Percentiles rank a stretch among this genome's conserved stretches.
These are phyloP conservation scores for Penicillium sp. DNA, from an alignment of 2,329 filamentous ascomycete genomes.

Conservation along the genomic window DNA sequence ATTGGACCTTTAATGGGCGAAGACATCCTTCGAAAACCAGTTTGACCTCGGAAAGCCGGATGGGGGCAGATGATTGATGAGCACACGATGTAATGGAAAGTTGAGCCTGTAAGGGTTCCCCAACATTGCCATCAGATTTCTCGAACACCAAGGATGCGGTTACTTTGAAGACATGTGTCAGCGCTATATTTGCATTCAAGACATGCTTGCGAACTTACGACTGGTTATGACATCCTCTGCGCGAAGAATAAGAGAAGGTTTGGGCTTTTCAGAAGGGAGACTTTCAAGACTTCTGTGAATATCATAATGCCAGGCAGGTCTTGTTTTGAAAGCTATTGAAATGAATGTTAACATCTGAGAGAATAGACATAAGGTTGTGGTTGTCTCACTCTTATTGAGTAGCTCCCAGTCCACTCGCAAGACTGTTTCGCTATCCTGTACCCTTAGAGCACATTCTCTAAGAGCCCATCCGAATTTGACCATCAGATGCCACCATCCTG, in stretches of 20 bases:
- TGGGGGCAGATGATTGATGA: conserved; percentile 45
- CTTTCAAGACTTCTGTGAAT: conserved; percentile 48
- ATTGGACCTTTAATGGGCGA: conserved; percentile 43
- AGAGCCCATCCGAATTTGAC: conserved; percentile 54
- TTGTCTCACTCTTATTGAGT: conserved; percentile 36
- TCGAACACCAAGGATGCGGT: conserved; percentile 54
- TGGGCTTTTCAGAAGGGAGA: conserved; percentile 39
- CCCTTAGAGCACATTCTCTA: conserved; percentile 52
- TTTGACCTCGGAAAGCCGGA: conserved; percentile 50
- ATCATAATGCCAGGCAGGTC: conserved; percentile 44
- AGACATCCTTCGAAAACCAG: conserved; percentile 55
- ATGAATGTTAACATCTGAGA: conserved; percentile 7
- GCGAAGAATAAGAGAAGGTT: conserved; percentile 48
- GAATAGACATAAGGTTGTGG: background rate
- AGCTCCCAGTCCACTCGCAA: conserved; percentile 60
- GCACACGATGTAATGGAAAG: conserved; percentile 53
- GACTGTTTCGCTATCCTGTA: conserved; percentile 49
- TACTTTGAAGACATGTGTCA: conserved; percentile 38
- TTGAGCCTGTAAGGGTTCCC: conserved; percentile 58
- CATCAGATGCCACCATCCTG: conserved; percentile 61
- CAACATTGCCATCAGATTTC: conserved; percentile 57
- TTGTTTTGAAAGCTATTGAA: conserved; percentile 36
- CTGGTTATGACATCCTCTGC: conserved; percentile 51
- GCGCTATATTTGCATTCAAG: conserved; percentile 11
- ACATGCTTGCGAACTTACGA: conserved; percentile 34